Conservation (phyloP, 2,329 filamentous ascomycete genomes). For the Amesomyces nigricolor region DNA sequence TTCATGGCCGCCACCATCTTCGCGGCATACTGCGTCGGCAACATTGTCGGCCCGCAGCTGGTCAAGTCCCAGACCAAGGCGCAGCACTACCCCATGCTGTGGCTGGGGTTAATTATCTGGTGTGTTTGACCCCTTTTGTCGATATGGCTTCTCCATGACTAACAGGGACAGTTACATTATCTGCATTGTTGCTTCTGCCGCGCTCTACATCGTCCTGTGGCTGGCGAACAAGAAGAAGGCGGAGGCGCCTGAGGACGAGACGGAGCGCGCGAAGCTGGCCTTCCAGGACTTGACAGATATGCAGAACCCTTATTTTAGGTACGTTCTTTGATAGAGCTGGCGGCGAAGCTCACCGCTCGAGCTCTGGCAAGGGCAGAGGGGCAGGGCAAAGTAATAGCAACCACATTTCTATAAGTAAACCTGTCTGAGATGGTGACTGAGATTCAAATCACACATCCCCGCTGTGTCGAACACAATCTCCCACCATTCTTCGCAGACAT, state of each 20-base stretch:
- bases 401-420: too few relatives aligned
- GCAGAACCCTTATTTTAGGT: slow-evolving; percentile 62
- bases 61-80: slow-evolving; percentile 55
- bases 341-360: too few relatives aligned
- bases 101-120: slow-evolving; percentile 62
- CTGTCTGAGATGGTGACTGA: too few relatives aligned
- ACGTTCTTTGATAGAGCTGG: slow-evolving; percentile 29
- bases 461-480: too few relatives aligned
- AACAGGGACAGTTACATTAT: slow-evolving; percentile 54
- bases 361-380: too few relatives aligned
- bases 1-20: slow-evolving; percentile 70
- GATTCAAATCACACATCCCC: too few relatives aligned
- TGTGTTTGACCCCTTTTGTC: slow-evolving; percentile 26
- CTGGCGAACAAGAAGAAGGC: slow-evolving; percentile 53
- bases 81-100: slow-evolving; percentile 65
- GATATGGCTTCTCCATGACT: slow-evolving; percentile 3
- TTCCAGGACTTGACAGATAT: slow-evolving; percentile 65
- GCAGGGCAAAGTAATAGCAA: too few relatives aligned
- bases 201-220: slow-evolving; percentile 54
- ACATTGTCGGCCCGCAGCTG: slow-evolving; percentile 70
- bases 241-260: slow-evolving; percentile 46
- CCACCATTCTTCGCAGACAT: too few relatives aligned
- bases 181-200: slow-evolving; percentile 52
- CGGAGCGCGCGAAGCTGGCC: slow-evolving; percentile 57
- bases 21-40: slow-evolving; percentile 68